Evolutionary conservation across 2,329 filamentous ascomycete species (phyloP), one percentile per base, ranked within the genome.

Genomic region (Polychaeton citri): DNA sequence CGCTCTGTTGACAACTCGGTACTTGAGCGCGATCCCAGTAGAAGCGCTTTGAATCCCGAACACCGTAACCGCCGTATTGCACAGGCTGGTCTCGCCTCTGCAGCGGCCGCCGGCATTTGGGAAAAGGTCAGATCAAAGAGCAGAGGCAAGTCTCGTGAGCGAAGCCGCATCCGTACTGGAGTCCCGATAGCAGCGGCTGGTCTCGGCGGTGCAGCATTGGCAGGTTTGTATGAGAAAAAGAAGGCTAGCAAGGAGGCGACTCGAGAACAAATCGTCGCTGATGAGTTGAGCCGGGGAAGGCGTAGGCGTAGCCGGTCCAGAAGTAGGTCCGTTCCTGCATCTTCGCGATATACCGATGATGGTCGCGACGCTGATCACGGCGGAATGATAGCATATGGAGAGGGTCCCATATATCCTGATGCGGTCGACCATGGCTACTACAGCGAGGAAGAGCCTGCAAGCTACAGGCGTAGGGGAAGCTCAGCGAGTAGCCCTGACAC

Each of bases 381-480:
- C 49, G 66, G 63, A 40, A 57, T 78, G 55, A 74, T 79, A 58
- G 74, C 76, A 53, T 79, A 79, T 54, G 75, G 74, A 44, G 65
- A 69, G 51, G 69, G 73, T 50, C 74, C 74, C 6, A 71, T 79
- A 37, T 67, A 72, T 46, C 68, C 70, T 47, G 71, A 71, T 40
- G 47, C 60, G 18, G 61, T 60, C 35, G 59, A 65, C 41, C 52
- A 51, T 35, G 54, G 51, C 21, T 52, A 54, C 40, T 51, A 54
- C 43, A 53, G 48, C 41, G 59, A 62, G 34, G 57, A 59, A 34
- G 59, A 60, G 44, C 60, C 60, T 19, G 60, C 58, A 30, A 55
- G 55, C 33, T 56, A 61, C 38, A 54, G 60, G 33, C 54, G 67
- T 50, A 41, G 60, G 50, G 51, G 64, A 59, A 64, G 63, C 12